These are phyloP conservation scores for Hyphodiscus sp. DNA, from an alignment of 2,329 filamentous ascomycete genomes.

Conservation along the genomic window DNA sequence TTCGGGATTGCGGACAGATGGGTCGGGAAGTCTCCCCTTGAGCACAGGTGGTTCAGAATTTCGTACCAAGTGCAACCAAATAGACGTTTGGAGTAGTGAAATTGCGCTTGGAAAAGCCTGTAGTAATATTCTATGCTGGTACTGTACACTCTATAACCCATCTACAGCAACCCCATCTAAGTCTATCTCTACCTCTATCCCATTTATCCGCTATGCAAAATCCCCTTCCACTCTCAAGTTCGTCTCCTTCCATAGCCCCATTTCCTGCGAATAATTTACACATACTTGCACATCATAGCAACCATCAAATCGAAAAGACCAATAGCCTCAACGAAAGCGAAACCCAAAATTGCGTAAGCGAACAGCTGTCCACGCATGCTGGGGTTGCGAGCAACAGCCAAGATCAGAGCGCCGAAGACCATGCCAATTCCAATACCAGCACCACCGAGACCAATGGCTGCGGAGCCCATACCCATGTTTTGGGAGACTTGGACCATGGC, in stretches of 20 bases:
- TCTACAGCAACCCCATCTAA: too few relatives aligned
- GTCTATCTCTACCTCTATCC: too few relatives aligned
- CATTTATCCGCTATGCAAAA: not conserved
- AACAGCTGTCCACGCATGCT: slow-evolving; percentile 92
- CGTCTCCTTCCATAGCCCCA: too few relatives aligned
- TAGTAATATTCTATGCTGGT: too few relatives aligned
- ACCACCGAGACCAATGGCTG: slow-evolving; percentile 87
- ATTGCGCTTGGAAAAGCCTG: too few relatives aligned
- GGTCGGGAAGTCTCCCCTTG: too few relatives aligned
- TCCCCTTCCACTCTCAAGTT: slow-evolving; percentile 2
- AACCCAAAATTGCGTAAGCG: slow-evolving; percentile 92
- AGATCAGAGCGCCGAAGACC: slow-evolving; percentile 85
- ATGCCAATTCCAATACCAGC: slow-evolving; percentile 94
- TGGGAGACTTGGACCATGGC: slow-evolving; percentile 86
- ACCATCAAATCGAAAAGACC: slow-evolving; percentile 87
- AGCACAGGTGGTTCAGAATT: too few relatives aligned
- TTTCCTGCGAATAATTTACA: slow-evolving; percentile 31
- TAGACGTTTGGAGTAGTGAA: too few relatives aligned
- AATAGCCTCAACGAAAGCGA: slow-evolving; percentile 90
- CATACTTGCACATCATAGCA: slow-evolving; percentile 91
- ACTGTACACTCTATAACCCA: too few relatives aligned
- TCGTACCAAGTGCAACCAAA: too few relatives aligned
- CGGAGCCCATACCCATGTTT: slow-evolving; percentile 84
- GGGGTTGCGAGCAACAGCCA: slow-evolving; percentile 89
- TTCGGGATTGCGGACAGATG: too few relatives aligned